These are phyloP conservation scores for Nakazawaea ambrosiae DNA, from an alignment of 805 yeast genomes.

Conservation along the genomic window DNA sequence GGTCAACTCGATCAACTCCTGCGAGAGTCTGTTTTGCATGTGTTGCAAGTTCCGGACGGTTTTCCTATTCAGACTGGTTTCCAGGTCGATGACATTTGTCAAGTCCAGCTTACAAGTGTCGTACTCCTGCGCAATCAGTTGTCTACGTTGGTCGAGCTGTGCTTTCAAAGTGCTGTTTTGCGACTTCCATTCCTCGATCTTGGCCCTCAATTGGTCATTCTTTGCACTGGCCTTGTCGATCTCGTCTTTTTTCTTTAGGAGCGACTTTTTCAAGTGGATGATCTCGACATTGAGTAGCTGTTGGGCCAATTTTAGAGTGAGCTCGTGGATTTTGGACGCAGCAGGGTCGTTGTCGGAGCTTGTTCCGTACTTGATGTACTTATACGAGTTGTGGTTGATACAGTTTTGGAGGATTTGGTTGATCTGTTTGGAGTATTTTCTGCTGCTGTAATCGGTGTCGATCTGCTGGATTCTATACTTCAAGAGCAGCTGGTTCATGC, in stretches of 20 bases:
- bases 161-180: constrained; percentile 1
- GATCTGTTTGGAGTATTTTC: constrained; percentile 1
- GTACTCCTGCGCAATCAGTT: background rate
- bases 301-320: constrained; percentile 21
- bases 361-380: background rate
- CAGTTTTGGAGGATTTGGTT: constrained; percentile 4
- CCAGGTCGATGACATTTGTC: background rate
- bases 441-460: constrained; percentile 2
- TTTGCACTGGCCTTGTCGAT: constrained; percentile 8
- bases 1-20: constrained; percentile 13
- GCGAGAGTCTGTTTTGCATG: constrained; percentile 12
- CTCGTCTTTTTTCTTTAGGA: constrained; percentile 9
- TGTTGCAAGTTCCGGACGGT: background rate
- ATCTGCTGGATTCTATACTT: constrained; percentile 5
- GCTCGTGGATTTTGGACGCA: background rate
- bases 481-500: constrained; percentile 9
- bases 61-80: background rate
- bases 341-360: background rate
- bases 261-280: constrained; percentile 13
- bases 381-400: constrained; percentile 6
- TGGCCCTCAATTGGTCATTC: constrained; percentile 9
- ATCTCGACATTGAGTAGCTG: constrained; percentile 24
- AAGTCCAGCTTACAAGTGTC: background rate
- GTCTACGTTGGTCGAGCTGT: background rate
- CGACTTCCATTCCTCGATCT: constrained; percentile 4